A percentile compares a stretch with the other conserved stretches of the same genome.
Evolutionary conservation across 345 rosid genomes (phyloP).

Genomic region (Hibiscus mutabilis): DNA sequence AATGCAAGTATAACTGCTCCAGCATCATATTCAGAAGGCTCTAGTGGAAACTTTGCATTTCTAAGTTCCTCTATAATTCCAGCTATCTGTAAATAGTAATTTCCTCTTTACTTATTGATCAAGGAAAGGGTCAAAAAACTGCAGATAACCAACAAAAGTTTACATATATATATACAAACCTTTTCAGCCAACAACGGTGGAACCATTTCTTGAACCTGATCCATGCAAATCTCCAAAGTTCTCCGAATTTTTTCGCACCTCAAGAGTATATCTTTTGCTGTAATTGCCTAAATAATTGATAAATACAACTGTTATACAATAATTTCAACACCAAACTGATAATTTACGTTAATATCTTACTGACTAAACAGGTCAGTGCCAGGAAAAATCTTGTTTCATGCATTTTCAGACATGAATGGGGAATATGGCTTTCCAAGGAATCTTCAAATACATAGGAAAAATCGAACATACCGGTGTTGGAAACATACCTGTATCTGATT

Average conservation of each 20-base stretch:
- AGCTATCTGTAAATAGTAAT: slow-evolving; percentile 28
- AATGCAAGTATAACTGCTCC: slow-evolving; percentile 21
- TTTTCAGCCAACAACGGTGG: slow-evolving; percentile 25
- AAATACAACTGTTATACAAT: background rate
- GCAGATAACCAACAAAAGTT: background rate
- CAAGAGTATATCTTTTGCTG: slow-evolving; percentile 19
- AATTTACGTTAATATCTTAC: background rate
- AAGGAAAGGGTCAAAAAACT: background rate
- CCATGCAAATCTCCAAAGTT: slow-evolving; percentile 20
- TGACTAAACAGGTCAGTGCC: background rate
- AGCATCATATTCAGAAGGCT: slow-evolving; percentile 35
- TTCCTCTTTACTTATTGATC: background rate
- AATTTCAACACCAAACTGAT: background rate
- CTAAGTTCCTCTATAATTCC: slow-evolving; percentile 27
- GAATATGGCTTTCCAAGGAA: too few species aligned
- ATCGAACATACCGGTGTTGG: too few species aligned
- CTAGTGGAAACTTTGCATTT: slow-evolving; percentile 21
- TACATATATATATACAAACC: slow-evolving; percentile 18
- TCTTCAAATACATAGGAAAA: too few species aligned
- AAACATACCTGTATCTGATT: too few species aligned
- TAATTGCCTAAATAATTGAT: slow-evolving; percentile 24
- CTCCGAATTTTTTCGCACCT: slow-evolving; percentile 25
- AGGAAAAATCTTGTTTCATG: too few species aligned
- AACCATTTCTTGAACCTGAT: slow-evolving; percentile 29
- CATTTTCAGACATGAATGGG: too few species aligned